Conservation (phyloP, 768 basidiomycete genomes). For the Kwoniella pini region DNA sequence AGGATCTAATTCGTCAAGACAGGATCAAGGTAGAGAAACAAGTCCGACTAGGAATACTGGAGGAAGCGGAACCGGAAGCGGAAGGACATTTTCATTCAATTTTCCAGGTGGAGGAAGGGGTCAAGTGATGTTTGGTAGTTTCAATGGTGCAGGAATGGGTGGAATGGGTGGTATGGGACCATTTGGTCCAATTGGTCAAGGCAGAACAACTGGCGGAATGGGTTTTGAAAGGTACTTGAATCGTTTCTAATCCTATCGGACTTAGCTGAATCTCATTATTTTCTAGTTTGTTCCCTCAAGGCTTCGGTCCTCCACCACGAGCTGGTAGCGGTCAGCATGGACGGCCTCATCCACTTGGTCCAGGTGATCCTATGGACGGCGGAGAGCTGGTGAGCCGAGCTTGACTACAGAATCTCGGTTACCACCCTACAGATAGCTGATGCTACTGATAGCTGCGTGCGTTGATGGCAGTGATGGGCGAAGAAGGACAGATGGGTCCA, state of each 20-base stretch:
- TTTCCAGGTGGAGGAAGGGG: conserved; percentile 45
- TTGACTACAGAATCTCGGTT: background rate
- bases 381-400: conserved; percentile 13
- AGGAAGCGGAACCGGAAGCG: conserved; percentile 1
- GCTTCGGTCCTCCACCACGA: conserved; percentile 8
- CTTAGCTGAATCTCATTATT: too few relatives aligned
- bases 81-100: conserved; percentile 37
- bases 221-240: conserved; percentile 17
- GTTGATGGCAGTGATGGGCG: conserved; percentile 31
- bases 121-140: conserved; percentile 33
- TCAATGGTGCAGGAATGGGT: conserved; percentile 16
- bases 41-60: conserved; percentile 5
- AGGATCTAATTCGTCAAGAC: background rate
- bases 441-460: conserved; percentile 27
- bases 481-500: conserved; percentile 26
- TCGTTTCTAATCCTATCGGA: background rate
- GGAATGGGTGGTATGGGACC: conserved; percentile 22
- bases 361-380: conserved; percentile 22
- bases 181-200: conserved; percentile 22
- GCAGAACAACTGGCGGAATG: conserved; percentile 12
- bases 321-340: background rate
- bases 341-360: conserved; percentile 8
- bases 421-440: background rate
- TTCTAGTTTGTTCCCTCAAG: conserved; percentile 25
- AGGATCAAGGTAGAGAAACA: background rate